Conservation (phyloP, 352 stramenopile species). For the Globisporangium paroecandrum region DNA sequence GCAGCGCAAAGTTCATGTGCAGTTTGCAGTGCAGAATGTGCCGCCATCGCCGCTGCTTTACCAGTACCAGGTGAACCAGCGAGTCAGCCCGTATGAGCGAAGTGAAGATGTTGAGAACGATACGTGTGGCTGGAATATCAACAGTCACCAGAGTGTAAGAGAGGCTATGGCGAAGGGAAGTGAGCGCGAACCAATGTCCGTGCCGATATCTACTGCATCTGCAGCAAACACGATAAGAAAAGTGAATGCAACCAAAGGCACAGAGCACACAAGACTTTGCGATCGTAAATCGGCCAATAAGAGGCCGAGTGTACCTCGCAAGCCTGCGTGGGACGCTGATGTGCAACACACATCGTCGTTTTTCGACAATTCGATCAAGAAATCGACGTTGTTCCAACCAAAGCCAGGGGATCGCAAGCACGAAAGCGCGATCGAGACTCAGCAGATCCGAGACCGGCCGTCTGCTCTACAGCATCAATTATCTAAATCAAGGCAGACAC, state of each 20-base stretch:
- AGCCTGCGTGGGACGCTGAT: conserved; percentile 47
- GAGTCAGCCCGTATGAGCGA: neutral
- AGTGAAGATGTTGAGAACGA: conserved; percentile 1
- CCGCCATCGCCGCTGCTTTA: conserved; percentile 40
- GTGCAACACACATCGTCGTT: conserved; percentile 25
- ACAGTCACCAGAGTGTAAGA: neutral
- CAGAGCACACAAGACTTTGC: neutral
- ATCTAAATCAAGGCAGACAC: neutral
- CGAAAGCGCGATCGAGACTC: conserved; percentile 20
- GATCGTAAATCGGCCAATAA: neutral
- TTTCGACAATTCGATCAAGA: conserved; percentile 57
- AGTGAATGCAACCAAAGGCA: neutral
- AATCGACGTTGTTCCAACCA: conserved; percentile 47
- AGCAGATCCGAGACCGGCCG: conserved; percentile 9
- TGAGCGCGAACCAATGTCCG: neutral
- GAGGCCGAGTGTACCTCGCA: conserved; percentile 7
- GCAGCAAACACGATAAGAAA: neutral
- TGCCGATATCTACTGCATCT: neutral
- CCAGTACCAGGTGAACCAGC: conserved; percentile 13
- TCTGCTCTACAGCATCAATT: neutral
- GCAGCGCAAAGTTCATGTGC: conserved; percentile 25
- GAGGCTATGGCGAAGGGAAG: neutral
- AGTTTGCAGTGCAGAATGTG: conserved; percentile 44
- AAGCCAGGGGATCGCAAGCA: conserved; percentile 34
- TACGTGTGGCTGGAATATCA: neutral